These are phyloP conservation scores for Schizophyllum commune DNA, from an alignment of 1,284 basidiomycete genomes.

Conservation along the genomic window DNA sequence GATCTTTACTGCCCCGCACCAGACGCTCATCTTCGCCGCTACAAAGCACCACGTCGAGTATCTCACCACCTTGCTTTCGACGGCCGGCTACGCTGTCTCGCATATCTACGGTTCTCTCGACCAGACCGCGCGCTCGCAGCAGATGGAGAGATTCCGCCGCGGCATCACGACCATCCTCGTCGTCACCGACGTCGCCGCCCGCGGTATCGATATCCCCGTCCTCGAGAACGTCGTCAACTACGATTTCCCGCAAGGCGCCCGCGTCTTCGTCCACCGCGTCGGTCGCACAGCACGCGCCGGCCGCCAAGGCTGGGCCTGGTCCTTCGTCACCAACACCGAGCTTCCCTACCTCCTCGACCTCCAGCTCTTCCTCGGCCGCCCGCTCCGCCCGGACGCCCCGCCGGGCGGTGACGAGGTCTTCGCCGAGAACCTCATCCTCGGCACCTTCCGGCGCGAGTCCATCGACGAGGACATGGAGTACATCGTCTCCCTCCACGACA, in stretches of 20 bases:
- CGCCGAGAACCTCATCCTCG: constrained; percentile 69
- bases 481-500: constrained; percentile 59
- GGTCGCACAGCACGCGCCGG: constrained; percentile 96
- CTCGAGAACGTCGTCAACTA: constrained; percentile 97
- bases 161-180: constrained; percentile 82
- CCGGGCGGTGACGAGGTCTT: constrained; percentile 49
- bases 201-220: constrained; percentile 93
- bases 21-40: constrained; percentile 92
- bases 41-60: constrained; percentile 99
- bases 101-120: constrained; percentile 97
- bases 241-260: constrained; percentile 90
- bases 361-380: constrained; percentile 89
- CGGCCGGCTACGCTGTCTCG: constrained; percentile 91
- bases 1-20: constrained; percentile 65
- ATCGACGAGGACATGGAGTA: constrained; percentile 86
- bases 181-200: constrained; percentile 96
- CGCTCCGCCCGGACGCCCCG: constrained; percentile 50
- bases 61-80: constrained; percentile 69
- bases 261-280: constrained; percentile 95
- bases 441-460: constrained; percentile 74
- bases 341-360: constrained; percentile 90
- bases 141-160: constrained; percentile 89
- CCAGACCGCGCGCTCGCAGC: constrained; percentile 84
- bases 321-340: constrained; percentile 81
- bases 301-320: constrained; percentile 93